phyloP scores from a whole-genome alignment of 192 early-diverging fungal species.

The Coemansia sp. region DNA sequence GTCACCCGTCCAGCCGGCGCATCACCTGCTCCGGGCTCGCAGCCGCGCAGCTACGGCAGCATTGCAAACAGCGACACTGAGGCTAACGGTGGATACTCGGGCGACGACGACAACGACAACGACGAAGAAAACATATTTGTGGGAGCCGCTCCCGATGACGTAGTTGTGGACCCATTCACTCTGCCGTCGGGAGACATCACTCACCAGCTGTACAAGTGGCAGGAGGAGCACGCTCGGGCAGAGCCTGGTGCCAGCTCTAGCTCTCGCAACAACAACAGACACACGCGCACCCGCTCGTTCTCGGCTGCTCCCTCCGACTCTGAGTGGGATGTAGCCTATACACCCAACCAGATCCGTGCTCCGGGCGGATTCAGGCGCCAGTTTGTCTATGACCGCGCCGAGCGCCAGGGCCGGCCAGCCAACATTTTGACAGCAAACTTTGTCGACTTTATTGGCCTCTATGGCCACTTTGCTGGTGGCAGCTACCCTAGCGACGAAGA shows the following conservation, averaged over 20 bases:
- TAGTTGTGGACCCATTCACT: constrained; percentile 55
- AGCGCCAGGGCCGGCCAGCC: constrained; percentile 59
- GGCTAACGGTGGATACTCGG: constrained; percentile 13
- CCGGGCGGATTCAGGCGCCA: constrained; percentile 92
- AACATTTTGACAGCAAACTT: constrained; percentile 88
- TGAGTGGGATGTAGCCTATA: constrained; percentile 59
- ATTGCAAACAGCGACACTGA: constrained; percentile 22
- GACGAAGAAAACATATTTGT: constrained; percentile 4
- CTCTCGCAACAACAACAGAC: constrained; percentile 8
- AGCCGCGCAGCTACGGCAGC: constrained; percentile 52
- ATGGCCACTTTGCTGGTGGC: constrained; percentile 94
- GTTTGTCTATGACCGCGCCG: constrained; percentile 77
- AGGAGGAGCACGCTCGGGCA: constrained; percentile 58
- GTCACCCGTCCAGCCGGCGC: constrained; percentile 22
- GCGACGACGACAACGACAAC: constrained; percentile 24
- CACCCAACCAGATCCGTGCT: constrained; percentile 60
- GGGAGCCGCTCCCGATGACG: constrained; percentile 10
- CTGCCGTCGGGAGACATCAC: constrained; percentile 80
- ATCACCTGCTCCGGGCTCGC: constrained; percentile 35
- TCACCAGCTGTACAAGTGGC: constrained; percentile 90
- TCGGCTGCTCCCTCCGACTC: constrained; percentile 56
- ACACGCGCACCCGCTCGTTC: constrained; percentile 42
- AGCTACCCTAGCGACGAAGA: constrained; percentile 84
- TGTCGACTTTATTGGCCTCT: constrained; percentile 92
- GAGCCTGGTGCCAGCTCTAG: constrained; percentile 6